Base-by-base conservation (phyloP, 768 basidiomycete genomes). In the Suillus discolor region DNA sequence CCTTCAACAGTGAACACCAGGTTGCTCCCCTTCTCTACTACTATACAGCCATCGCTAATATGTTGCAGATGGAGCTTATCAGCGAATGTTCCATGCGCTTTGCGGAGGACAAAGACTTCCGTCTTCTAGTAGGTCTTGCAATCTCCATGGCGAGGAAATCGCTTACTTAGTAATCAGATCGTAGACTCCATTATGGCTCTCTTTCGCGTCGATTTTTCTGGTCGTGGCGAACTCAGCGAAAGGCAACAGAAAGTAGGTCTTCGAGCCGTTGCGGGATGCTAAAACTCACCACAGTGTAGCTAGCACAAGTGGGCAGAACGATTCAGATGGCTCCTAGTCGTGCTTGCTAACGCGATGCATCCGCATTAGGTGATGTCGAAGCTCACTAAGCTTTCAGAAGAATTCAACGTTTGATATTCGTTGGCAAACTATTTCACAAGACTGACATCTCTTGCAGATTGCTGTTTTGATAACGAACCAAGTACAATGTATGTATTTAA, bases 101-200 rank as follows among this genome's bases (percentile, higher is more conserved):
- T 72, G 92, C 94, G 0, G 94, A 96, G 73, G 94, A 95, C 75
- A 94, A 92, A 72, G 90, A 92, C 71, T 94, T 89, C 71, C 82
- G 88, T 57, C 82, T 93, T 36, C 78, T 94, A 72, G 91, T 90
- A 71, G 38, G 72, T 66, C 65, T n/a, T 59, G 3, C 42, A 15
- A 8, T 25, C 16, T 38, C 2, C 18, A 9, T 62, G 5, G 12
- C 25, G 11, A 23, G 28, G 55, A 25, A 13, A 20, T 9, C 23
- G 59, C 61, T 74, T 49, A 77, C 44, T 28, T 12, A n/a, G 28
- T 65, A 34, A 42, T 6, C 72, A 97, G 91, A 95, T 98, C 65
- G 86, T 98, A 42, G 97, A 98, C 75, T 96, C 93, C 71, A 96
- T 98, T 67, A 97, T 99, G 94, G 97, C 96, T 36, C 84, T 97